A percentile compares a stretch with the other conserved stretches of the same genome.
phyloP scores from a whole-genome alignment of 2,329 filamentous ascomycete species.

The Trichophyton simii region DNA sequence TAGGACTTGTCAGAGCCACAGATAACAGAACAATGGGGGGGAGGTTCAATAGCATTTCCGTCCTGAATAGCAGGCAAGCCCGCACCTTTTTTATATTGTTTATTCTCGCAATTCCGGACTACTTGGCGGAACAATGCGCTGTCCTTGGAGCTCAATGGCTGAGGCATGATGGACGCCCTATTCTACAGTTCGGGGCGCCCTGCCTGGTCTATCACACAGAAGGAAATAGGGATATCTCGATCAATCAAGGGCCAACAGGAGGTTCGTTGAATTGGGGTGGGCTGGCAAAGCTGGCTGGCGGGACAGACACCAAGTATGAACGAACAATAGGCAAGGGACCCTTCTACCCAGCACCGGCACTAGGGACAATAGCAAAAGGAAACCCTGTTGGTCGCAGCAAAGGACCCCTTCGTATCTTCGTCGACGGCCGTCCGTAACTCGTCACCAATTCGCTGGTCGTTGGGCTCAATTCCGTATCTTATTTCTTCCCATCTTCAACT shows the following conservation, averaged over 20 bases:
- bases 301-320: neutral
- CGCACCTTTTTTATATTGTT: slow-evolving; percentile 83
- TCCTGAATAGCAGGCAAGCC: slow-evolving; percentile 4
- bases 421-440: neutral
- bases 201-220: neutral
- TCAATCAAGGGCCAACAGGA: neutral
- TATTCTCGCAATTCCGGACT: slow-evolving; percentile 92
- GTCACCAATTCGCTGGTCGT: neutral
- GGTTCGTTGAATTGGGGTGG: neutral
- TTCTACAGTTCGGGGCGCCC: slow-evolving; percentile 1
- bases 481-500: neutral
- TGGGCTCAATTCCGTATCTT: neutral
- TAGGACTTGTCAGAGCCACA: slow-evolving; percentile 8
- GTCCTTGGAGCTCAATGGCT: slow-evolving; percentile 61
- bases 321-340: neutral
- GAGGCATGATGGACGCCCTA: slow-evolving; percentile 28
- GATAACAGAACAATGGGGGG: slow-evolving; percentile 14
- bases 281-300: neutral
- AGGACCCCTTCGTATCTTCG: neutral
- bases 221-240: neutral
- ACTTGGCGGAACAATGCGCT: slow-evolving; percentile 85
- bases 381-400: neutral
- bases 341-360: neutral
- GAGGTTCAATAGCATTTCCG: neutral
- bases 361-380: neutral